Base-by-base conservation (phyloP, 805 yeast species). In the Kodamaea lidongshanica region DNA sequence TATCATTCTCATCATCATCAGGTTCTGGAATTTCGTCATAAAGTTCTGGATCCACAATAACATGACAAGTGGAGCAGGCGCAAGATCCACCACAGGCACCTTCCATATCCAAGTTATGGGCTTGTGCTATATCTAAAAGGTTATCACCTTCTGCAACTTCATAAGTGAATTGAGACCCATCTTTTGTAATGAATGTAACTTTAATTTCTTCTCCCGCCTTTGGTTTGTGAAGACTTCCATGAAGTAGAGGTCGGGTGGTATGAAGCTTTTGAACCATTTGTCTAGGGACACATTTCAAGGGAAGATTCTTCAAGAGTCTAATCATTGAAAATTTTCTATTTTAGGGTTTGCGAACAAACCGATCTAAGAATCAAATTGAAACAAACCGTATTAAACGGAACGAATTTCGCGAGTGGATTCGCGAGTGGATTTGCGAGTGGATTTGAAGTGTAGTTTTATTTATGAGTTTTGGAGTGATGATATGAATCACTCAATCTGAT, bases 1-100 rank as follows among this genome's bases (percentile, higher is more conserved):
- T 92, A 58, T 92, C 98, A 52, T 92, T 89, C 57, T 92, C 98
- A 51, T 92, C 98, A 52, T 92, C 98, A 41, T 79, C 85, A 0
- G 98, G 97, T 54, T 92, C 97, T 7, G 92, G 95, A 41, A 92
- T 74, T 28, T 64, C 72, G 50, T 92, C 98, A 58, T 86, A 92
- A 54, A 66, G 87, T 26, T 82, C 96, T 1, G 98, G 97, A 53
- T 92, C 98, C 22, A 92, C 87, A 29, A 92, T 89, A 32, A 92
- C 79, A 59, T 92, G 98, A 53, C 98, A 92, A 0, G 98, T 92
- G 4, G 96, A 87, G 55, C 98, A 92, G 1, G 98, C 98, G 67
- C 98, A 92, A 4, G 96, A 86, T 3, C 97, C 98, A 13, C 98
- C 98, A 59, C 98, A 92, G 0, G 98, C 98, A 25, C 79, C 95